Evolutionary conservation across 2,329 filamentous ascomycete genomes (phyloP).

Genomic region (Ophiostoma ips): DNA sequence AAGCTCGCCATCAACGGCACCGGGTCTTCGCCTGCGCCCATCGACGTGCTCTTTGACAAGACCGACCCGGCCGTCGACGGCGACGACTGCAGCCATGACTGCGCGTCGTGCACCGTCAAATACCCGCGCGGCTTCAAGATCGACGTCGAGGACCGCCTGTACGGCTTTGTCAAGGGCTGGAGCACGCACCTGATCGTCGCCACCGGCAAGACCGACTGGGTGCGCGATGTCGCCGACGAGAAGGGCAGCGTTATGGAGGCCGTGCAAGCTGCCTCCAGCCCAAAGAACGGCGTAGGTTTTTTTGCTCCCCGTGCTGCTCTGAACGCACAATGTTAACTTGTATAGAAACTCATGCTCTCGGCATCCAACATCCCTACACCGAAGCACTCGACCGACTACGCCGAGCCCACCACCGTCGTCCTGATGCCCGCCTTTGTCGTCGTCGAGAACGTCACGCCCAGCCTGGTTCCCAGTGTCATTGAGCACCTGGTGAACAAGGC

Average conservation of each 20-base stretch:
- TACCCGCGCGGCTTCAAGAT: constrained; percentile 63
- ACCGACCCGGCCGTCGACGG: constrained; percentile 69
- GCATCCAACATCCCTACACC: constrained; percentile 84
- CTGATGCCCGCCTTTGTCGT: constrained; percentile 75
- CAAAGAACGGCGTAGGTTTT: constrained; percentile 43
- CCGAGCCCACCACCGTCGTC: constrained; percentile 61
- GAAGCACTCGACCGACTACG: constrained; percentile 46
- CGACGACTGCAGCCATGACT: constrained; percentile 81
- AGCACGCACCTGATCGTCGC: constrained; percentile 81
- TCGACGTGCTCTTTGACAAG: constrained; percentile 51
- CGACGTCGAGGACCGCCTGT: constrained; percentile 65
- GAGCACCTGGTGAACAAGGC: constrained; percentile 52
- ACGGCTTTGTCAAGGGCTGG: constrained; percentile 77
- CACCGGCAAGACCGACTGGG: constrained; percentile 89
- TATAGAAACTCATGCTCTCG: constrained; percentile 75
- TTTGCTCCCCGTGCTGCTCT: background rate
- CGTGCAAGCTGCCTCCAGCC: constrained; percentile 42
- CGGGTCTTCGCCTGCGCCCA: constrained; percentile 10
- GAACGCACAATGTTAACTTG: constrained; percentile 2
- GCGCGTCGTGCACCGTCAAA: constrained; percentile 61
- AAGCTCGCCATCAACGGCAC: constrained; percentile 20
- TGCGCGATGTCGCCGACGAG: constrained; percentile 76
- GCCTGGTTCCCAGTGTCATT: constrained; percentile 58
- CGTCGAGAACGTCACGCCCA: constrained; percentile 71
- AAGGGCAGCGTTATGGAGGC: constrained; percentile 74